Conservation (phyloP, 768 basidiomycete genomes). For the Candolleomyces eurysporus region DNA sequence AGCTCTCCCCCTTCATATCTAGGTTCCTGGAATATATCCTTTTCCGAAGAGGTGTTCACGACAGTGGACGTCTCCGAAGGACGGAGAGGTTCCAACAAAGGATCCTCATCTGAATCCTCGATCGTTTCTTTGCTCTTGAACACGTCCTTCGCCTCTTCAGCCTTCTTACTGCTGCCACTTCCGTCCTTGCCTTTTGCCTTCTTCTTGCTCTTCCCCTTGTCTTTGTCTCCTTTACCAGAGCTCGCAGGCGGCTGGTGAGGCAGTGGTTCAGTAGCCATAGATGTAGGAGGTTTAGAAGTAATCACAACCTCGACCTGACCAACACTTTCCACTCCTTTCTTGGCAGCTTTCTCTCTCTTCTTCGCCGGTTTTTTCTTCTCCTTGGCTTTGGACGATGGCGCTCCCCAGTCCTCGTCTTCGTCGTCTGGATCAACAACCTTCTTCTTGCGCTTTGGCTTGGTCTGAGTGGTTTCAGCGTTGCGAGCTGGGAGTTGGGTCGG, state of each 20-base stretch:
- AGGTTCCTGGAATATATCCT: background rate
- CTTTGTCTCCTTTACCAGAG: background rate
- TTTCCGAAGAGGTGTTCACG: background rate
- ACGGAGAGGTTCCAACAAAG: background rate
- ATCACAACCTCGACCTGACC: conserved; percentile 25
- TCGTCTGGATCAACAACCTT: background rate
- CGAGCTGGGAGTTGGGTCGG: conserved; percentile 15
- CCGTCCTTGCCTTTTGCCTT: conserved; percentile 26
- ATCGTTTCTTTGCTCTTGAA: conserved; percentile 48
- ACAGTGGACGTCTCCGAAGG: background rate
- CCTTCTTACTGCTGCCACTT: conserved; percentile 10
- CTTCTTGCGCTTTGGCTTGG: conserved; percentile 4
- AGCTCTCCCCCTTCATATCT: background rate
- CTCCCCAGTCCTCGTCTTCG: background rate
- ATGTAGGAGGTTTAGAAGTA: conserved; percentile 12
- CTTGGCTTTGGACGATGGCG: conserved; percentile 3
- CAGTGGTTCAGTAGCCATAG: no score
- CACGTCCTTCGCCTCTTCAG: conserved; percentile 25
- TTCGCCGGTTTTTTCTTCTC: conserved; percentile 28
- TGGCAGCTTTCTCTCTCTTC: conserved; percentile 22
- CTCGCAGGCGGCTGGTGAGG: no score
- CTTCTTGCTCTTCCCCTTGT: background rate
- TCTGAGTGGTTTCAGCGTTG: background rate
- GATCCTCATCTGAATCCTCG: conserved; percentile 27
- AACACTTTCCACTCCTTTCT: conserved; percentile 24